Percentiles rank a stretch among this genome's conserved stretches.
phyloP scores from a whole-genome alignment of 768 basidiomycete genomes.

The Asterophora lycoperdoides region DNA sequence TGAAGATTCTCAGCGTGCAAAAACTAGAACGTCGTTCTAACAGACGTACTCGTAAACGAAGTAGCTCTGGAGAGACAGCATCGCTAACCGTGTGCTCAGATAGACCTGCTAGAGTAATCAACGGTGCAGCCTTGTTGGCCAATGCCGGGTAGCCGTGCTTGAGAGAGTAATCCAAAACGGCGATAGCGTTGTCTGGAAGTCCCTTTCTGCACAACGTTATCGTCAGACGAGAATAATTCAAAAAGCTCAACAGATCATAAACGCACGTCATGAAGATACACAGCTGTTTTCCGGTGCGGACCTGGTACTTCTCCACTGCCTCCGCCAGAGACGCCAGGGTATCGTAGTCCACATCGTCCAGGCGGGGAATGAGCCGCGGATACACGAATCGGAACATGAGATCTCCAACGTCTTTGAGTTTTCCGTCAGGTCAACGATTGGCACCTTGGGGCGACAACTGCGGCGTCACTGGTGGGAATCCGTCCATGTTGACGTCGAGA shows the following conservation, averaged over 20 bases:
- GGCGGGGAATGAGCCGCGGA: constrained; percentile 1
- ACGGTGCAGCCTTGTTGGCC: background rate
- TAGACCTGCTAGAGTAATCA: background rate
- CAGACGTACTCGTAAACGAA: background rate
- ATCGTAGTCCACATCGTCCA: constrained; percentile 2
- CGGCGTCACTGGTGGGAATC: background rate
- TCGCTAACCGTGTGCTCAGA: background rate
- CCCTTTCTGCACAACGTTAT: no score
- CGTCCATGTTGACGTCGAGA: no score
- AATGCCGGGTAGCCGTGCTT: background rate
- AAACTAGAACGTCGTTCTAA: no score
- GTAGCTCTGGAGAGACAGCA: background rate
- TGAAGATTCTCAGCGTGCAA: no score
- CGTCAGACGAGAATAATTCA: no score
- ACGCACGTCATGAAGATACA: background rate
- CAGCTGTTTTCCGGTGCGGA: background rate
- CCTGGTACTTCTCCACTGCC: constrained; percentile 19
- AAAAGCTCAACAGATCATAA: background rate
- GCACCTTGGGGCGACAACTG: background rate
- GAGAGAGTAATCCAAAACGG: background rate
- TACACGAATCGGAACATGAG: constrained; percentile 7
- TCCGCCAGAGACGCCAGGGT: constrained; percentile 6
- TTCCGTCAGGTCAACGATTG: constrained; percentile 9
- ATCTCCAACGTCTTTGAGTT: background rate
- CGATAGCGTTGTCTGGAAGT: background rate